Evolutionary conservation across 306 rosid species (phyloP).

Genomic region (Amphicarpaea edgeworthii): DNA sequence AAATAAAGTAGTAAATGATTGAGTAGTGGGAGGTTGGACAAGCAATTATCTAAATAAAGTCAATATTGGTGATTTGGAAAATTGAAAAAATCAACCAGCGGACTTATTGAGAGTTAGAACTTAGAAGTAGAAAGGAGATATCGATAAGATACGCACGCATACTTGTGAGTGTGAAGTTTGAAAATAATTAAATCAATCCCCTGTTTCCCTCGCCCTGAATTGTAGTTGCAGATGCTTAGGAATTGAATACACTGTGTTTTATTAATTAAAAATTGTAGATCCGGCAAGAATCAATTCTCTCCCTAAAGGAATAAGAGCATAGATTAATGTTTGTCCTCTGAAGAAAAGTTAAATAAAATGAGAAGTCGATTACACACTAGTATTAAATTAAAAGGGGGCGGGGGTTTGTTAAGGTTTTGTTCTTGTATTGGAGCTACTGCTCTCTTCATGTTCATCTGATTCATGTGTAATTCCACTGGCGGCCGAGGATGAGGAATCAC

Average conservation of each 20-base stretch:
- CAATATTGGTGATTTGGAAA: conserved; percentile 36
- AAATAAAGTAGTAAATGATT: conserved; percentile 36
- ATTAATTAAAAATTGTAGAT: too few relatives aligned
- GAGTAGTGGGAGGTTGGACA: conserved; percentile 31
- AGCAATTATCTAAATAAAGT: conserved; percentile 26
- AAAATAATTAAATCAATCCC: too few relatives aligned
- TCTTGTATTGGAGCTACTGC: conserved; percentile 72
- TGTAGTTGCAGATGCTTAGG: too few relatives aligned
- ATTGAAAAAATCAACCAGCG: conserved; percentile 18
- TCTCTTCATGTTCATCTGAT: conserved; percentile 76
- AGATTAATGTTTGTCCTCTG: too few relatives aligned
- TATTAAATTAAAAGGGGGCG: too few relatives aligned
- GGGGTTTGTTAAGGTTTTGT: conserved; percentile 56
- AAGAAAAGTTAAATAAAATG: not conserved
- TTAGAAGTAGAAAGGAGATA: conserved; percentile 28
- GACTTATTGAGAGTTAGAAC: not conserved
- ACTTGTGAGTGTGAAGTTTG: conserved; percentile 3
- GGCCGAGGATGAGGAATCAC: conserved; percentile 64
- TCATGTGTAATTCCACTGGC: conserved; percentile 69
- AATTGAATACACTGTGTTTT: too few relatives aligned
- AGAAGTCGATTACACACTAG: conserved; percentile 47
- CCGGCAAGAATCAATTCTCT: not conserved
- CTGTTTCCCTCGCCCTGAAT: too few relatives aligned
- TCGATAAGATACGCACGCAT: conserved; percentile 46
- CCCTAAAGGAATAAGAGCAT: not conserved